Base-by-base conservation (phyloP, 2,329 filamentous ascomycete genomes). In the Penicillium sp. region DNA sequence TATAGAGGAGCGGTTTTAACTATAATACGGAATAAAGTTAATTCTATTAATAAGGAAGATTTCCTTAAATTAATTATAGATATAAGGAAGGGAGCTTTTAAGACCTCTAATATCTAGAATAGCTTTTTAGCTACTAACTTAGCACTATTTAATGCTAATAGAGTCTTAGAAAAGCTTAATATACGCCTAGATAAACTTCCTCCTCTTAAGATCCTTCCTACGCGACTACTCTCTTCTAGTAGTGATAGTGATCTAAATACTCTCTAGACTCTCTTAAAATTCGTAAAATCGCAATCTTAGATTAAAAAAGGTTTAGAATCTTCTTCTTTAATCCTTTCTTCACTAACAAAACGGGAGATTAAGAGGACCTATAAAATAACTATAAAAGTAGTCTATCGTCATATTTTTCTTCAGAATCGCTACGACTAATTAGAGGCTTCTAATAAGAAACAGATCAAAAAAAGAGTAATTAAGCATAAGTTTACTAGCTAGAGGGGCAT, bases 291-390 rank as follows among this genome's bases (percentile, higher is more conserved):
- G 37, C 37, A 40, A 40, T 40, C 47, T 28, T 28, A 28, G 47
- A 51, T 51, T 17, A 51, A 33, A 55, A 42, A 55, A 30, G 35
- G 42, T 57, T 19, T n/a, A 40, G 37, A 47, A 40, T 57, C 47
- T 57, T 37, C 28, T 35, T 47, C 45, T 58, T 58, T 10, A 58
- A 58, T 58, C 35, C 47, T 49, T 38, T 54, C 49, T 47, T 59
- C 19, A 30, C 57, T 33, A 37, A 59, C 49, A 15, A 59, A 59
- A 54, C 49, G 49, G 44, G 49, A 59, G 53, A 38, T 59, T 59
- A 26, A 59, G 53, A 38, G 53, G 50, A 54, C 35, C 38, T 54
- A 54, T 15, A 47, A 59, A 35, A 59, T 54, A 38, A 33, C 49
- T 4, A 40, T 59, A 26, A 59, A 59, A 30, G 38, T 54, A 15